A percentile compares a stretch with the other conserved stretches of the same genome.
These are phyloP conservation scores for Fragaria iinumae DNA, from an alignment of 306 rosid genomes.

Conservation along the genomic window DNA sequence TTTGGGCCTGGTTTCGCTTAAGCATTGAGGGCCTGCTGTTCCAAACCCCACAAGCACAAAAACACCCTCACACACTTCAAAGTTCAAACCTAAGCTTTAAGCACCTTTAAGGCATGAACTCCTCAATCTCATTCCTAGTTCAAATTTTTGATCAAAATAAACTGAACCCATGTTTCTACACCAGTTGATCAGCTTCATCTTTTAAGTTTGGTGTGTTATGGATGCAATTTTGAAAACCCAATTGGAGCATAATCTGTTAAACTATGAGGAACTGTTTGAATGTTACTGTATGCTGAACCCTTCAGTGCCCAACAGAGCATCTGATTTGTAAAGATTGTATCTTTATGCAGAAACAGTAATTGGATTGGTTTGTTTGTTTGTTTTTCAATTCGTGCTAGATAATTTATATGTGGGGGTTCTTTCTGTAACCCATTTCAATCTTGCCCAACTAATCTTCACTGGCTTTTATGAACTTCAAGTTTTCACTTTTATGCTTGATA, in stretches of 20 bases:
- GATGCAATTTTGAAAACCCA: background rate
- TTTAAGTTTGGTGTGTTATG: background rate
- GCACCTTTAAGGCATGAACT: too few species aligned
- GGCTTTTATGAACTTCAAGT: background rate
- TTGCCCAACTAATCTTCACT: background rate
- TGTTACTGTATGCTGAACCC: background rate
- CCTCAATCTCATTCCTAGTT: background rate
- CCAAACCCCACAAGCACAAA: too few species aligned
- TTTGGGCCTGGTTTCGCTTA: too few species aligned
- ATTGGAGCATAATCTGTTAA: background rate
- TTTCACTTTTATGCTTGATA: background rate
- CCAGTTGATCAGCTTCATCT: background rate
- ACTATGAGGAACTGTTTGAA: background rate
- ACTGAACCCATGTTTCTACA: background rate
- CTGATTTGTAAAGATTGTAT: background rate
- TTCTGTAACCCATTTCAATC: background rate
- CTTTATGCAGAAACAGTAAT: background rate
- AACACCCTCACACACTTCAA: too few species aligned
- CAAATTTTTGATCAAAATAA: background rate
- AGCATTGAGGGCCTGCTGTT: too few species aligned
- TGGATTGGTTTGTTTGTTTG: background rate
- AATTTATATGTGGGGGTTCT: background rate
- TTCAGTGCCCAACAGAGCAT: background rate
- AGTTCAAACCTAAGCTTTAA: background rate
- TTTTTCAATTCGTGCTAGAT: background rate